Evolutionary conservation across 495 filamentous ascomycete species (phyloP).

Genomic region (Chaetomium cochliodes): DNA sequence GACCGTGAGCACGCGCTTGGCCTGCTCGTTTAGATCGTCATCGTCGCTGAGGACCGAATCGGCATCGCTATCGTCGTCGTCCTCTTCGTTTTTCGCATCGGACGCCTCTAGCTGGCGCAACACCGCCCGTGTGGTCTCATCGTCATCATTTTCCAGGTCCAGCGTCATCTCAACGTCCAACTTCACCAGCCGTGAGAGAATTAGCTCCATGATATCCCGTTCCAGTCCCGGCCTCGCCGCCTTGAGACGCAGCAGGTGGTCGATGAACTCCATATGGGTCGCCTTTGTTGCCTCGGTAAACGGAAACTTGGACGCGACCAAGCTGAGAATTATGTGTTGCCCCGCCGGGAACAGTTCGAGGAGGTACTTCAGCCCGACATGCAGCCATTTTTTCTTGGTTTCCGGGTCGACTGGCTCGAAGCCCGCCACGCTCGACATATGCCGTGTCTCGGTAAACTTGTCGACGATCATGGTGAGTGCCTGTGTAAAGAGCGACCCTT

Average conservation of each 20-base stretch:
- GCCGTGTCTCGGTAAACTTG: conserved; percentile 59
- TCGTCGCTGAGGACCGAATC: conserved; percentile 49
- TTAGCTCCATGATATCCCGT: conserved; percentile 75
- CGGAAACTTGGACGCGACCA: conserved; percentile 69
- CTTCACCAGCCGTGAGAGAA: conserved; percentile 82
- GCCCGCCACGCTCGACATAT: conserved; percentile 57
- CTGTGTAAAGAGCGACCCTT: conserved; percentile 53
- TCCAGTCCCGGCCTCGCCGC: conserved; percentile 77
- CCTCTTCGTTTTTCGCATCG: conserved; percentile 51
- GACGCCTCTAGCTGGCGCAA: conserved; percentile 40
- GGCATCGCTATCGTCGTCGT: conserved; percentile 60
- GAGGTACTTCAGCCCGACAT: conserved; percentile 72
- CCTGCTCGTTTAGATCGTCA: conserved; percentile 49
- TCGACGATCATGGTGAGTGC: conserved; percentile 78
- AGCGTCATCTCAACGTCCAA: conserved; percentile 90
- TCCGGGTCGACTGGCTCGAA: conserved; percentile 57
- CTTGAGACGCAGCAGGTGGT: conserved; percentile 72
- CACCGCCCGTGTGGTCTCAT: conserved; percentile 49
- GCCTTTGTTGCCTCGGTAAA: conserved; percentile 68
- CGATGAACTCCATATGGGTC: conserved; percentile 71
- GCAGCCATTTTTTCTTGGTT: conserved; percentile 65
- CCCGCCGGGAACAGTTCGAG: conserved; percentile 76
- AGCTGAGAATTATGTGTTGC: conserved; percentile 59
- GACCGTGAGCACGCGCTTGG: conserved; percentile 56
- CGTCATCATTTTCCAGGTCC: conserved; percentile 69